Evolutionary conservation across 2,329 filamentous ascomycete genomes (phyloP).

Genomic region (Aspergillus sp.): DNA sequence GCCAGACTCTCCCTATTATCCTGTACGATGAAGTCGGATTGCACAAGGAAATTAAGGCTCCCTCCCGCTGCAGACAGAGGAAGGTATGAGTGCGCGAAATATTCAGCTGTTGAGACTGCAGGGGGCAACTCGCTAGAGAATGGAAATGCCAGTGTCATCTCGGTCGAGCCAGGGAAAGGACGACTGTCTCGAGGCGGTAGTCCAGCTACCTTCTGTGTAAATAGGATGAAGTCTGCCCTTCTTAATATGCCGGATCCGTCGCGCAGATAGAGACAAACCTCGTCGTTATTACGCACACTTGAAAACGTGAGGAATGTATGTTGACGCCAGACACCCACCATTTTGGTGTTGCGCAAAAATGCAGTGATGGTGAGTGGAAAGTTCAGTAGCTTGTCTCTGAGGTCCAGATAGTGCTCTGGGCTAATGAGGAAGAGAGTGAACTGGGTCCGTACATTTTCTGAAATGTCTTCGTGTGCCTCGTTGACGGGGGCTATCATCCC

Average conservation of each 20-base stretch:
- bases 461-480: background rate
- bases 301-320: too few relatives aligned
- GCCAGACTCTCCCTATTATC: background rate
- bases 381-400: background rate
- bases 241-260: background rate
- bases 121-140: background rate
- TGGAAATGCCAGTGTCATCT: slow-evolving; percentile 4
- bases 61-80: background rate
- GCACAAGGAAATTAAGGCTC: background rate
- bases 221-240: background rate
- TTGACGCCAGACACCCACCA: too few relatives aligned
- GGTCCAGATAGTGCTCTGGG: background rate
- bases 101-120: background rate
- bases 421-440: background rate
- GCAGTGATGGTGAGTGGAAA: background rate
- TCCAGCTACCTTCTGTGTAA: background rate
- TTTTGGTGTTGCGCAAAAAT: background rate
- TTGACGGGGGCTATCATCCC: background rate
- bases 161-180: background rate
- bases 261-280: too few relatives aligned
- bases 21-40: background rate
- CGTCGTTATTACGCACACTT: background rate
- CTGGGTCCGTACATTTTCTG: background rate
- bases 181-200: background rate
- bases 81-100: background rate